phyloP scores from a whole-genome alignment of 1,139 yeast genomes.

The Scheffersomyces parashehatae region DNA sequence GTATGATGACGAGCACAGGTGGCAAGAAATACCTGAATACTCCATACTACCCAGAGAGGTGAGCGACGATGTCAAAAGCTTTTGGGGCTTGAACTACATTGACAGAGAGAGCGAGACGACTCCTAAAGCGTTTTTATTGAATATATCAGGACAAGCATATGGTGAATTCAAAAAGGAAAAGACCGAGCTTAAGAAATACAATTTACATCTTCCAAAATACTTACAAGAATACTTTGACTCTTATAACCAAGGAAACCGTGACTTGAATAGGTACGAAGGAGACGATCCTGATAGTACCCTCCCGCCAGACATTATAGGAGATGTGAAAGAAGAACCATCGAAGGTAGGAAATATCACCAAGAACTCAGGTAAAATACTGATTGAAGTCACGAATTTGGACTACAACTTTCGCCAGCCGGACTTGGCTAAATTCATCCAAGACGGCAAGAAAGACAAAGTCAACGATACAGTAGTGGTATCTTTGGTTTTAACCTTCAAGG shows the following conservation, averaged over 20 bases:
- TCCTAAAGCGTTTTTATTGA: constrained; percentile 42
- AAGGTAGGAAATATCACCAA: constrained; percentile 32
- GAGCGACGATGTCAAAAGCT: constrained; percentile 41
- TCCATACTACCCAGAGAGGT: constrained; percentile 64
- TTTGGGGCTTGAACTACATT: constrained; percentile 47
- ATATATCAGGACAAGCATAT: constrained; percentile 49
- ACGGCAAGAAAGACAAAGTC: constrained; percentile 15
- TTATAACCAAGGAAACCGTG: constrained; percentile 20
- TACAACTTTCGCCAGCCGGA: constrained; percentile 25
- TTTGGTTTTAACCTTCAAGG: constrained; percentile 29
- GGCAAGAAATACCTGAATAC: constrained; percentile 54
- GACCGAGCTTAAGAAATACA: constrained; percentile 13
- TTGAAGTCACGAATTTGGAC: constrained; percentile 23
- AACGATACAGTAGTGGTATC: constrained; percentile 35
- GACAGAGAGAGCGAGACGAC: constrained; percentile 7
- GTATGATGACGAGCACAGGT: constrained; percentile 41
- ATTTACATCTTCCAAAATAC: constrained; percentile 44
- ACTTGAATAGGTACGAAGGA: constrained; percentile 14
- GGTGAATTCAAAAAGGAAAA: constrained; percentile 42
- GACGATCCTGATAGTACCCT: constrained; percentile 25
- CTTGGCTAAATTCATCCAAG: constrained; percentile 14
- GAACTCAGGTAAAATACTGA: constrained; percentile 25
- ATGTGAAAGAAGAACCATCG: neutral
- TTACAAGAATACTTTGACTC: constrained; percentile 35
- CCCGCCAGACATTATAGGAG: neutral